A percentile compares a stretch with the other conserved stretches of the same genome.
phyloP scores from a whole-genome alignment of 192 early-diverging fungal species.

The Rhizophagus prolifer region DNA sequence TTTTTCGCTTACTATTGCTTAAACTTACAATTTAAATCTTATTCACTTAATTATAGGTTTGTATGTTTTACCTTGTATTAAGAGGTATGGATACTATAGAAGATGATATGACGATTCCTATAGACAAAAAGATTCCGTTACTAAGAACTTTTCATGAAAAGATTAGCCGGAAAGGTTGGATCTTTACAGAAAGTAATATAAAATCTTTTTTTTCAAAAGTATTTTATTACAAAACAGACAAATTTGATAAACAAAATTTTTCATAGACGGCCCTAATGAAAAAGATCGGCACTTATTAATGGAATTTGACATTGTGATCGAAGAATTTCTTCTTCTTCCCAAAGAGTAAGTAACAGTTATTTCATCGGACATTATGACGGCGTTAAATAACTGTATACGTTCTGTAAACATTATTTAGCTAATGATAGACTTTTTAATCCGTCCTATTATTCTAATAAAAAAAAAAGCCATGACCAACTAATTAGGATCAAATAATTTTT shows the following conservation, averaged over 20 bases:
- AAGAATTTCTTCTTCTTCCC: conserved; percentile 77
- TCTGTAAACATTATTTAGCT: no score
- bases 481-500: not conserved
- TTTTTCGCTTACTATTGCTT: not conserved
- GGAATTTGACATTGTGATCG: conserved; percentile 86
- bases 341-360: not conserved
- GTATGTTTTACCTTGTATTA: not conserved
- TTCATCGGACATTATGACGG: no score
- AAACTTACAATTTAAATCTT: no score
- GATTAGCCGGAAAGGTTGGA: conserved; percentile 77
- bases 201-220: not conserved
- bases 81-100: conserved; percentile 94
- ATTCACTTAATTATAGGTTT: not conserved
- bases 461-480: no score
- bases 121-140: conserved; percentile 71
- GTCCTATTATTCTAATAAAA: not conserved
- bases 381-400: no score
- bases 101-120: conserved; percentile 94
- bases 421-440: not conserved
- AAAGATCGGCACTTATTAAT: conserved; percentile 90
- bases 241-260: not conserved
- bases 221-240: not conserved
- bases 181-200: conserved; percentile 66
- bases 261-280: conserved; percentile 79
- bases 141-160: conserved; percentile 79